Conservation (phyloP, 1,284 basidiomycete species). For the Naganishia sp. region DNA sequence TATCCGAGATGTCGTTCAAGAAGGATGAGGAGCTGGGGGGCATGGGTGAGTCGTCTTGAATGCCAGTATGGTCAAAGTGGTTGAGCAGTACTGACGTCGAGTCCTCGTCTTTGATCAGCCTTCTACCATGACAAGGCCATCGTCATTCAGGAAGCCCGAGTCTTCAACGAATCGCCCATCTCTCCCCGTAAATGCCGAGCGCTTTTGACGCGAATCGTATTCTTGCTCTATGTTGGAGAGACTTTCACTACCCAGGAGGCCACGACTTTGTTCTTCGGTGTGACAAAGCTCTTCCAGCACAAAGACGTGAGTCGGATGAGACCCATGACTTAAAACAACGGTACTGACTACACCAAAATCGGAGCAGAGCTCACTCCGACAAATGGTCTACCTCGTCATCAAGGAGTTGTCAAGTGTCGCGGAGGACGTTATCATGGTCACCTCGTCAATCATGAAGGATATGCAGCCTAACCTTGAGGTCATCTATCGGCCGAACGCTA, state of each 20-base stretch:
- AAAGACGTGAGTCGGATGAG: conserved; percentile 77
- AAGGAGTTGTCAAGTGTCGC: conserved; percentile 96
- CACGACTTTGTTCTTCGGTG: conserved; percentile 97
- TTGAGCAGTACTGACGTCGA: background rate
- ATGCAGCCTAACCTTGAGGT: conserved; percentile 99
- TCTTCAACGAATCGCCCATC: conserved; percentile 99
- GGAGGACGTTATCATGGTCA: conserved; percentile 99
- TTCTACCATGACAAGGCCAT: conserved; percentile 85
- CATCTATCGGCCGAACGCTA: conserved; percentile 97
- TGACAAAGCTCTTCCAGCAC: conserved; percentile 98
- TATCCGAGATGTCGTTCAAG: conserved; percentile 64
- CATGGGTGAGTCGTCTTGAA: conserved; percentile 46
- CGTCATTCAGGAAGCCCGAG: conserved; percentile 94
- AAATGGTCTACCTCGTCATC: conserved; percentile 98
- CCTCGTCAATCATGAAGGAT: conserved; percentile 99
- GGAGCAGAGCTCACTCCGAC: conserved; percentile 81
- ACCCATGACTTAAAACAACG: too few relatives aligned
- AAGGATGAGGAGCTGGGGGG: conserved; percentile 85
- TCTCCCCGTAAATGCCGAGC: conserved; percentile 95
- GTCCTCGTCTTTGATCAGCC: conserved; percentile 38
- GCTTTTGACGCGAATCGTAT: conserved; percentile 92
- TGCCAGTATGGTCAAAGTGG: background rate
- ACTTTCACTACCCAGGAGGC: conserved; percentile 94
- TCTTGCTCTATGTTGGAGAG: conserved; percentile 94
- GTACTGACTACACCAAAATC: background rate